Conservation (phyloP, 73 alveolate genomes). For the Symbiodinium pilosum region DNA sequence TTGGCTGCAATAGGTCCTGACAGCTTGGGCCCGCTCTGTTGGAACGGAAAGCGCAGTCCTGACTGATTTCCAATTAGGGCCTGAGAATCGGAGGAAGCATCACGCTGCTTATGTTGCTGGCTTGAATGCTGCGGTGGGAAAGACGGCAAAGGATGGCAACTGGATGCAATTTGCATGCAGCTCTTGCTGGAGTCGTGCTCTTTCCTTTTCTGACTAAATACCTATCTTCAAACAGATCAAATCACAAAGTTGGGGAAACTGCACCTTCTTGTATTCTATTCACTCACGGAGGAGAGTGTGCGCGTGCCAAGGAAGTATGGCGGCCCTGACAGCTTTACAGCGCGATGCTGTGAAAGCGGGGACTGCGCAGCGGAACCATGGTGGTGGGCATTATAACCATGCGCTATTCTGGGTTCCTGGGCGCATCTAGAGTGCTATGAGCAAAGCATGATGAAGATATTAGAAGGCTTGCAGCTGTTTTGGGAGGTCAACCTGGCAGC, state of each 20-base stretch:
- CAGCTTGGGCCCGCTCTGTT: not conserved
- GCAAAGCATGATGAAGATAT: no score
- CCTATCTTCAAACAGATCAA: no score
- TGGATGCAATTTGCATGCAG: not conserved
- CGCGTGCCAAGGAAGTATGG: constrained; percentile 12
- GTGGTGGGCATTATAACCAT: constrained; percentile 95
- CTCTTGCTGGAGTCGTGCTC: not conserved
- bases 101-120: constrained; percentile 95
- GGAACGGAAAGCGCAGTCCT: no score
- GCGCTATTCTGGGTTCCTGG: constrained; percentile 94
- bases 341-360: not conserved
- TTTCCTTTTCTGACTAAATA: no score
- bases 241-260: no score
- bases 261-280: no score
- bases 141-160: not conserved
- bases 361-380: constrained; percentile 72
- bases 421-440: no score
- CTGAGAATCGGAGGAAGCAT: no score
- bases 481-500: constrained; percentile 75
- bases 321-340: constrained; percentile 30
- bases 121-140: constrained; percentile 61
- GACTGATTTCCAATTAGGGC: no score
- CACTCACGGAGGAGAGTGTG: not conserved
- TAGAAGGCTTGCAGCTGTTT: no score
- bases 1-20: no score